Base-by-base conservation (phyloP, 768 basidiomycete species). In the Terana coerulea region DNA sequence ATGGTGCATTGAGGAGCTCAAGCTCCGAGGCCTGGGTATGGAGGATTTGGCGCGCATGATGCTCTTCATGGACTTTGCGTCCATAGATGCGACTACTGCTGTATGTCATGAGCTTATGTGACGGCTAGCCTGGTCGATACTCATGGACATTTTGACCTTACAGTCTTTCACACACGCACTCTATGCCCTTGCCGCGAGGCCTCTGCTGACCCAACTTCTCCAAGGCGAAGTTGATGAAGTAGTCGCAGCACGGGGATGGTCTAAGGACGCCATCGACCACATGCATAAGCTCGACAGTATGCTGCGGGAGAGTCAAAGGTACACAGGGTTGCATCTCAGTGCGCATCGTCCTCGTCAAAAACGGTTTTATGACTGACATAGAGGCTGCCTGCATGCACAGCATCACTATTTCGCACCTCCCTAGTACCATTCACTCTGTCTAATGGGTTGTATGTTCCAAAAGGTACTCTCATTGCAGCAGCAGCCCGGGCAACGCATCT, bases 231-330 rank as follows among this genome's bases (percentile, higher is more conserved):
- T 68, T 22, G 63, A 68, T 29, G 48, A 43, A 2, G 59, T 63
- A 31, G 36, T 67, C 2, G 39, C 31, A n/a, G 49, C 57, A n/a
- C 56, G 67, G 15, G 44, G 36, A 46, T 59, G 50, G 69, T 61
- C 65, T 5, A 69, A 68, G 52, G 51, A 43, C 6, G 60, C 64
- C 3, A 52, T 68, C 30, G 53, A 47, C 6, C 60, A 60, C 42
- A 68, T 69, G 69, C 56, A 50, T 35, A 68, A 66, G 49, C 29
- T 70, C 19, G 69, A 71, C 53, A 69, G 69, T 47, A 67, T 71
- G 53, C 35, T 71, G 34, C 59, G 59, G 43, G 70, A 71, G 53
- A 60, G 57, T 1, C 59, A 59, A 49, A 54, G 68, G 5, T n/a
- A n/a, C n/a, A n/a, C n/a, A n/a, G n/a, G n/a, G n/a, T n/a, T n/a